A percentile compares a stretch with the other conserved stretches of the same genome.
Conservation (phyloP, 805 yeast genomes). For the Lipomyces yamanashiensis region DNA sequence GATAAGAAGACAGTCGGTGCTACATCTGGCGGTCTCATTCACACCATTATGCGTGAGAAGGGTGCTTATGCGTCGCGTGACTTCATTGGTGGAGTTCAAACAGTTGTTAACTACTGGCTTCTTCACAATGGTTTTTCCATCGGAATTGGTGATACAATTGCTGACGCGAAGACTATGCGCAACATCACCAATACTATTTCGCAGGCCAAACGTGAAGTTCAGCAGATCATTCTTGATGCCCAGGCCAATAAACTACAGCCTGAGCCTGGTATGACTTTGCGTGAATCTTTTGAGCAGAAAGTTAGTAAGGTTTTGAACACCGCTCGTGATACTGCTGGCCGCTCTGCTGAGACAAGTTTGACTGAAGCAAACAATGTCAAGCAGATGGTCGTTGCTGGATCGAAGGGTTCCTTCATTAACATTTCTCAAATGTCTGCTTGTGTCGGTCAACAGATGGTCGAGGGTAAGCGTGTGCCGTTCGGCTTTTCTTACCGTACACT, state of each 20-base stretch:
- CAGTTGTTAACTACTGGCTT: conserved; percentile 95
- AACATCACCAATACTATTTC: conserved; percentile 91
- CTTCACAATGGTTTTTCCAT: conserved; percentile 96
- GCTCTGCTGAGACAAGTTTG: conserved; percentile 95
- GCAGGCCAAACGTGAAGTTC: conserved; percentile 91
- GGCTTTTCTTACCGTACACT: conserved; percentile 95
- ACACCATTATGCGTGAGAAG: conserved; percentile 96
- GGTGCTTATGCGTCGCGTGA: conserved; percentile 90
- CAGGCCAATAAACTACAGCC: conserved; percentile 87
- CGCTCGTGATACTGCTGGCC: conserved; percentile 99
- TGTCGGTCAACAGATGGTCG: conserved; percentile 99
- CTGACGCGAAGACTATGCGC: conserved; percentile 95
- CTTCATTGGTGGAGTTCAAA: conserved; percentile 89
- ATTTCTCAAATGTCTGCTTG: conserved; percentile 99
- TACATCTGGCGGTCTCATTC: conserved; percentile 96
- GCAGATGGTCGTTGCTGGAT: conserved; percentile 99
- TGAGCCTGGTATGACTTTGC: conserved; percentile 99
- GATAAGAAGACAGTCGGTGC: conserved; percentile 99
- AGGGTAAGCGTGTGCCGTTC: conserved; percentile 98
- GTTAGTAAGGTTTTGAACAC: conserved; percentile 93
- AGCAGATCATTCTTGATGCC: conserved; percentile 89
- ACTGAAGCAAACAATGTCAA: conserved; percentile 94
- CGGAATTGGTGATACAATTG: conserved; percentile 99
- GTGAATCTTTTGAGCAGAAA: conserved; percentile 97
- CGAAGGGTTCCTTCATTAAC: conserved; percentile 98